These are phyloP conservation scores for Phyllosticta citrichinensis DNA, from an alignment of 2,329 filamentous ascomycete species.

Conservation along the genomic window DNA sequence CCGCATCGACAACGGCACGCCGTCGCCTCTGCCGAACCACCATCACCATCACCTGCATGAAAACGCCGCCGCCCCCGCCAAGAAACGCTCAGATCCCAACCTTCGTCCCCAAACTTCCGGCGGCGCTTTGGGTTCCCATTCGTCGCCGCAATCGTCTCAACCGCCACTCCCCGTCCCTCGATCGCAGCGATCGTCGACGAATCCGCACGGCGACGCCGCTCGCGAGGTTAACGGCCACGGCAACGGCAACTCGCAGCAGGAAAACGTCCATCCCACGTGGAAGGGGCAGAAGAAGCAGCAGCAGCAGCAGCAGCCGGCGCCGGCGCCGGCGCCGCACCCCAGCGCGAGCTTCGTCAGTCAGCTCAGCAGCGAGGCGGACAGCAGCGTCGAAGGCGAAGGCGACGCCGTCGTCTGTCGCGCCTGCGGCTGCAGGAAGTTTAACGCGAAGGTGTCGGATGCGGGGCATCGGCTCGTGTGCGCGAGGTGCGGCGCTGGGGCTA, in stretches of 20 bases:
- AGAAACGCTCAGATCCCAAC: neutral
- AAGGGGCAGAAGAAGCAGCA: slow-evolving; percentile 42
- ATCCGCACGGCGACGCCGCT: neutral
- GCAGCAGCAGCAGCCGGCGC: neutral
- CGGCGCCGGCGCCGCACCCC: slow-evolving; percentile 20
- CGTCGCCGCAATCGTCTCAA: neutral
- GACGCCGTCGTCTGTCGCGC: slow-evolving; percentile 43
- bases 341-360: slow-evolving; percentile 41
- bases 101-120: slow-evolving; percentile 1
- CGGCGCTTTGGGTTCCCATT: slow-evolving; percentile 6
- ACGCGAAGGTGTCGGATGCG: slow-evolving; percentile 44
- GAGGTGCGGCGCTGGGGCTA: slow-evolving; percentile 31
- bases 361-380: slow-evolving; percentile 46
- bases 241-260: neutral
- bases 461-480: slow-evolving; percentile 53
- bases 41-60: slow-evolving; percentile 10
- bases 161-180: neutral
- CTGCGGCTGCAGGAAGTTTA: slow-evolving; percentile 54
- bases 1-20: slow-evolving; percentile 13
- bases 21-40: slow-evolving; percentile 4
- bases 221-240: neutral
- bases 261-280: slow-evolving; percentile 34
- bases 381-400: slow-evolving; percentile 38
- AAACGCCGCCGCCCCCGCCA: neutral
- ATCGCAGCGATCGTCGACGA: neutral